Evolutionary conservation across 306 rosid genomes (phyloP).

Genomic region (Neltuma alba): DNA sequence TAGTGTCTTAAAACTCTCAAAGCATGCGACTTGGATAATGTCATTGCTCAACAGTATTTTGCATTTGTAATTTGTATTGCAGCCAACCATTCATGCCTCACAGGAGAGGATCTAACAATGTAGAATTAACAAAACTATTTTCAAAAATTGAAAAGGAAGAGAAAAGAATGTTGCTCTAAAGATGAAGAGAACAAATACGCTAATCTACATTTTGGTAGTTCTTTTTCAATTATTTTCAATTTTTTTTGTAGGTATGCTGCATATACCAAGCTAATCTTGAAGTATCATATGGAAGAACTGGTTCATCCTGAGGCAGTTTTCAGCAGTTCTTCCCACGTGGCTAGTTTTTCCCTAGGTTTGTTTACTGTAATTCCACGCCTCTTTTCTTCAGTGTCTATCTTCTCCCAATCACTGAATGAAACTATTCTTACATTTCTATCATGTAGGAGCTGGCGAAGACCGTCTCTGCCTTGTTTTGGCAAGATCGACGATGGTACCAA

Average conservation of each 20-base stretch:
- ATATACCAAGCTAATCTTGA: conserved; percentile 29
- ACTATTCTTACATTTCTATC: conserved; percentile 58
- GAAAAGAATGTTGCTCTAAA: neutral
- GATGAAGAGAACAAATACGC: neutral
- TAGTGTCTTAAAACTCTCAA: neutral
- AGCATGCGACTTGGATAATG: neutral
- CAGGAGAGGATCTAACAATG: neutral
- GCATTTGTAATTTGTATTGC: conserved; percentile 8
- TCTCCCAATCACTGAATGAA: conserved; percentile 74
- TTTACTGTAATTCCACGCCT: conserved; percentile 58
- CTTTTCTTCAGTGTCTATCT: conserved; percentile 78
- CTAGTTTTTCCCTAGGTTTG: conserved; percentile 79
- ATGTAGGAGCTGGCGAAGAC: conserved; percentile 64
- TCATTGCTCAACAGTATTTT: conserved; percentile 27
- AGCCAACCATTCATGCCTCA: conserved; percentile 15
- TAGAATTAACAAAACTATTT: conserved; percentile 1
- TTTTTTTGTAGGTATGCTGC: neutral
- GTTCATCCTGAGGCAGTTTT: conserved; percentile 46
- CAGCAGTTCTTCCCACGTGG: conserved; percentile 69
- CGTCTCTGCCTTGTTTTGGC: conserved; percentile 70
- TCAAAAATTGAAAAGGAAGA: neutral
- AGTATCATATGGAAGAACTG: conserved; percentile 15
- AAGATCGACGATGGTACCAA: conserved; percentile 38
- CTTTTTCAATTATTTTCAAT: conserved; percentile 16
- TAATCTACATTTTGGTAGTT: conserved; percentile 16